Evolutionary conservation across 495 filamentous ascomycete species (phyloP).

Genomic region (Chaetomium cochliodes): DNA sequence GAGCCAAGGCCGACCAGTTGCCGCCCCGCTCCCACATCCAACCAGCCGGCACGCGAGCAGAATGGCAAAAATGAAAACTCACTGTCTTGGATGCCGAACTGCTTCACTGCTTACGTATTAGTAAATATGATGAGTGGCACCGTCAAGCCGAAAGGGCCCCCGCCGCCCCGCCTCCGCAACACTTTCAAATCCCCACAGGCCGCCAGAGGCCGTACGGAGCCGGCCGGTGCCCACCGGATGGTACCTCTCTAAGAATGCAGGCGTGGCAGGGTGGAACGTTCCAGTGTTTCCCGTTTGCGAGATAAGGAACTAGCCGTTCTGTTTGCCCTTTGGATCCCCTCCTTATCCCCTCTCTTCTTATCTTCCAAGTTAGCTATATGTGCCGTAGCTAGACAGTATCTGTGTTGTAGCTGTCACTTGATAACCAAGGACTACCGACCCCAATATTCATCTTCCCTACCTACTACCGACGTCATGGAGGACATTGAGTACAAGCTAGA

Average conservation of each 20-base stretch:
- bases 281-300: not conserved
- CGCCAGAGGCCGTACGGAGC: slow-evolving; percentile 22
- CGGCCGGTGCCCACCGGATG: slow-evolving; percentile 27
- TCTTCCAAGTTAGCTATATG: not conserved
- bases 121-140: slow-evolving; percentile 10
- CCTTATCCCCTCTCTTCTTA: no score
- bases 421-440: not conserved
- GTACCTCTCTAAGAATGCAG: not conserved
- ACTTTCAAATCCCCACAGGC: not conserved
- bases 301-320: slow-evolving; percentile 10
- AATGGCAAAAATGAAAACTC: slow-evolving; percentile 4
- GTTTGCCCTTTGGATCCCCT: not conserved
- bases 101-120: slow-evolving; percentile 11
- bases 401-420: not conserved
- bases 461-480: slow-evolving; percentile 23
- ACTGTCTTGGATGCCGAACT: not conserved
- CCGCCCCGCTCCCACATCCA: not conserved
- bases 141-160: slow-evolving; percentile 3
- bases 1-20: not conserved
- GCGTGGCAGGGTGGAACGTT: not conserved
- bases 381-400: not conserved
- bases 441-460: not conserved
- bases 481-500: slow-evolving; percentile 49
- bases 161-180: not conserved
- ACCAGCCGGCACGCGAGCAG: not conserved